Evolutionary conservation across 805 yeast species (phyloP), one percentile per base, ranked within the genome.

Genomic region (Ogataea wickerhamii): DNA sequence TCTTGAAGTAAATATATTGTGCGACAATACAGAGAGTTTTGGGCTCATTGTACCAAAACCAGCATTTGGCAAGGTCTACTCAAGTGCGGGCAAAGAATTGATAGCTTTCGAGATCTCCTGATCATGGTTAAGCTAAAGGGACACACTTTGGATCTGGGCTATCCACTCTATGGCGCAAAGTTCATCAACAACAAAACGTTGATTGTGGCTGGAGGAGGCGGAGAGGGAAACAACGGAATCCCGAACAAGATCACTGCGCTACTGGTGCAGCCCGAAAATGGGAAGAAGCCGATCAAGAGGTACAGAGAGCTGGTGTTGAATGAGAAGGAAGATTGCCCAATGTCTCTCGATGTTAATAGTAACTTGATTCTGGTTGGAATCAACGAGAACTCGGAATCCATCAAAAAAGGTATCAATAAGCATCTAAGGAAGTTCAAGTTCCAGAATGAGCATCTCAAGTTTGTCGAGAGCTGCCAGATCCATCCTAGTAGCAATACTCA

Each of bases 181-280:
- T 88, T 87, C 56, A 67, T 80, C 31, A 70, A 74, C 48, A 72
- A 79, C 45, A 63, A 68, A 43, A 73, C 80, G 1, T 58, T 89
- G 19, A 60, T 88, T 34, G 82, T 82, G 20, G 79, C 87, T 3
- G 98, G 98, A 28, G 98, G 98, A 31, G 97, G 97, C 21, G 98
- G 97, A 18, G 95, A 87, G 58, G 95, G 95, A 7, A 80, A 80
- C 53, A 82, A 87, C 53, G 96, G 95, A 21, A 79, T 87, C 38
- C 84, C 89, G 28, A 91, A 91, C 61, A 87, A 84, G 57, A 66
- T 91, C 45, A 78, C 88, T 4, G 82, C 82, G 2, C 58, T 83
- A 28, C 62, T 74, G 32, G 68, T 84, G 32, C 73, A 77, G 51
- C 77, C 82, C 37, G 68, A 68, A 23, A 70, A 71, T 39, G 56